Percentiles rank a stretch among this genome's conserved stretches.
phyloP scores from a whole-genome alignment of 176 grass and related monocot genomes.

The Bonia amplexicaulis region DNA sequence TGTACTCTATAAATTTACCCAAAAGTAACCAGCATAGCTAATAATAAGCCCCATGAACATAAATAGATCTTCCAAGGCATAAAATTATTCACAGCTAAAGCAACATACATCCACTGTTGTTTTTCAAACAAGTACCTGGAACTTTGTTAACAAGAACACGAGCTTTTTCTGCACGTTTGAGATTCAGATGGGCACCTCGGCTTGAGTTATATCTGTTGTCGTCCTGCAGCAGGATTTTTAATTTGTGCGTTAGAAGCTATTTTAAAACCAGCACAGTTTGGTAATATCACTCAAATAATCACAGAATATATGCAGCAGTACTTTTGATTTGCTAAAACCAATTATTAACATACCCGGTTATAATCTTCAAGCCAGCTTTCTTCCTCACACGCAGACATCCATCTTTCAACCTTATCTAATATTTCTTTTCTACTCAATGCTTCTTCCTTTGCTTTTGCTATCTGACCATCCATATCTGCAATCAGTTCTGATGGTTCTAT shows the following conservation, averaged over 20 bases:
- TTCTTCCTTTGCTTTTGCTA: slow-evolving; percentile 95
- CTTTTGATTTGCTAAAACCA: not conserved
- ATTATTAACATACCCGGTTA: slow-evolving; percentile 58
- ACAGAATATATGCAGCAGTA: not conserved
- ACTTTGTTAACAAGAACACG: slow-evolving; percentile 95
- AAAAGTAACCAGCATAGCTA: not conserved
- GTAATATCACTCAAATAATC: not conserved
- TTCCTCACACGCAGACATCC: slow-evolving; percentile 98
- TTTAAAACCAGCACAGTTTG: not conserved
- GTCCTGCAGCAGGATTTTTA: slow-evolving; percentile 54
- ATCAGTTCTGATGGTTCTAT: slow-evolving; percentile 93
- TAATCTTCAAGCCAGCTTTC: slow-evolving; percentile 99
- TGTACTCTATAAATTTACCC: not conserved
- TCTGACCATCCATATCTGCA: slow-evolving; percentile 89
- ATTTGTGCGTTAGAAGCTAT: slow-evolving; percentile 15
- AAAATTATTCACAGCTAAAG: not conserved
- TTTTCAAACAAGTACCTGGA: slow-evolving; percentile 61
- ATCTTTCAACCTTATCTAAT: slow-evolving; percentile 93
- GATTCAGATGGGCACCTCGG: slow-evolving; percentile 90
- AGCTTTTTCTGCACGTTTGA: slow-evolving; percentile 99
- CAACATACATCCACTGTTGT: not conserved
- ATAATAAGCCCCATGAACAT: not conserved
- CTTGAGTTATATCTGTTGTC: slow-evolving; percentile 99
- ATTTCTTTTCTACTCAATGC: slow-evolving; percentile 94
- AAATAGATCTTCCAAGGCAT: not conserved